phyloP scores from a whole-genome alignment of 2,329 filamentous ascomycete species.

The Trichoderma pleuroti region DNA sequence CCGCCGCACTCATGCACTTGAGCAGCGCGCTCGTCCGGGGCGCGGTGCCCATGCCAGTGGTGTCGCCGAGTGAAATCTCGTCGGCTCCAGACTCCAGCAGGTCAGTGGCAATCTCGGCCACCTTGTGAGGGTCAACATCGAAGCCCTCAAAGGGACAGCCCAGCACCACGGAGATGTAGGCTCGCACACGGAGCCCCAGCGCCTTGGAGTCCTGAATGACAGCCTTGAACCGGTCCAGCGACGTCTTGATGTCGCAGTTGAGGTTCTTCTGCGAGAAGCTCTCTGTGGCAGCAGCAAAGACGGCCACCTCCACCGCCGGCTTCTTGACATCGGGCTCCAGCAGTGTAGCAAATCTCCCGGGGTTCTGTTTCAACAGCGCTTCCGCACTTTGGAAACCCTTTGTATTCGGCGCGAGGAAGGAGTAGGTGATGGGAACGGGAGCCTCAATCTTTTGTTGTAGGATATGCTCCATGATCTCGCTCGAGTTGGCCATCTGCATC shows the following conservation, averaged over 20 bases:
- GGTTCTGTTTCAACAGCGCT: constrained; percentile 50
- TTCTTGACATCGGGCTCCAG: constrained; percentile 40
- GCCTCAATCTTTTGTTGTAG: constrained; percentile 55
- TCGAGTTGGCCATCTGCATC: constrained; percentile 71
- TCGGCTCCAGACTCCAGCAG: constrained; percentile 84
- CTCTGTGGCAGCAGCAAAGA: constrained; percentile 81
- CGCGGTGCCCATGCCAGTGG: constrained; percentile 85
- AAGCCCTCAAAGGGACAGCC: constrained; percentile 73
- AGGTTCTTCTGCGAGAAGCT: constrained; percentile 77
- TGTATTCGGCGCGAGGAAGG: constrained; percentile 75
- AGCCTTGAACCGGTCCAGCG: constrained; percentile 64
- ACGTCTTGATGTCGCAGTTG: constrained; percentile 74
- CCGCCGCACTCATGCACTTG: constrained; percentile 61
- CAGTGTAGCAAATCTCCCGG: constrained; percentile 49
- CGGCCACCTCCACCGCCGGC: constrained; percentile 65
- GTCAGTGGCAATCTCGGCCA: constrained; percentile 63
- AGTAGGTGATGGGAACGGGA: constrained; percentile 62
- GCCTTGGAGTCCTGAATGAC: constrained; percentile 68
- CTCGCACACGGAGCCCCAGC: constrained; percentile 64
- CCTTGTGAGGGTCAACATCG: constrained; percentile 59
- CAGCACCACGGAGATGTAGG: constrained; percentile 76
- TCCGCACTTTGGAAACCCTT: constrained; percentile 66
- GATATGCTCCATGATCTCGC: constrained; percentile 68
- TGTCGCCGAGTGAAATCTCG: constrained; percentile 87
- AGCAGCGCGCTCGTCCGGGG: constrained; percentile 63